Evolutionary conservation across 257 asterid genomes (phyloP).

Genomic region (Cynanchum wilfordii): DNA sequence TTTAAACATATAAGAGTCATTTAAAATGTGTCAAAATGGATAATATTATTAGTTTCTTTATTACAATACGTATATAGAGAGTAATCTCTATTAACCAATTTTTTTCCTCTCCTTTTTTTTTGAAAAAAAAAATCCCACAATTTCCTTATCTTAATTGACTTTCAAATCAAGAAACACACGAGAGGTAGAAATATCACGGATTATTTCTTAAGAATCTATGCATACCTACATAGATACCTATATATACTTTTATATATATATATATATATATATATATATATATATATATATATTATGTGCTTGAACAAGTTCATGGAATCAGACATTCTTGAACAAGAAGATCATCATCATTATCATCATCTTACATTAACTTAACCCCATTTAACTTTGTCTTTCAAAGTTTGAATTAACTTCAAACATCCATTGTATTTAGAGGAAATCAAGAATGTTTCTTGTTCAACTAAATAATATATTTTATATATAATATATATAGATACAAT

Average conservation of each 20-base stretch:
- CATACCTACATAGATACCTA: no score
- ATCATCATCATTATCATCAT: not conserved
- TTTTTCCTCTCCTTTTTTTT: no score
- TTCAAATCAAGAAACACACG: not conserved
- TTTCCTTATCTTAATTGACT: not conserved
- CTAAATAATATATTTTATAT: not conserved
- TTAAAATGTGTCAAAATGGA: no score
- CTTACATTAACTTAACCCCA: not conserved
- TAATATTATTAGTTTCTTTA: no score
- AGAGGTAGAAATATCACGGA: not conserved
- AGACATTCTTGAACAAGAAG: not conserved
- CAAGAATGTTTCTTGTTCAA: not conserved
- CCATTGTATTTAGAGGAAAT: slow-evolving; percentile 3
- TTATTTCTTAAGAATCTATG: not conserved
- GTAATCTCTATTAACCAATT: no score
- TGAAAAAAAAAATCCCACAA: no score
- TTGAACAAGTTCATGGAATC: not conserved
- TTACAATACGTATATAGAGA: no score
- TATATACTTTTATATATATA: no score
- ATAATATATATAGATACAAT: no score
- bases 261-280: no score
- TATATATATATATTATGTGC: no score
- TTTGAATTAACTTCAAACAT: not conserved
- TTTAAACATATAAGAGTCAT: no score
- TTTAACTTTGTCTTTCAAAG: not conserved